These are phyloP conservation scores for Boletus barrowsii DNA, from an alignment of 768 basidiomycete species.

Conservation along the genomic window DNA sequence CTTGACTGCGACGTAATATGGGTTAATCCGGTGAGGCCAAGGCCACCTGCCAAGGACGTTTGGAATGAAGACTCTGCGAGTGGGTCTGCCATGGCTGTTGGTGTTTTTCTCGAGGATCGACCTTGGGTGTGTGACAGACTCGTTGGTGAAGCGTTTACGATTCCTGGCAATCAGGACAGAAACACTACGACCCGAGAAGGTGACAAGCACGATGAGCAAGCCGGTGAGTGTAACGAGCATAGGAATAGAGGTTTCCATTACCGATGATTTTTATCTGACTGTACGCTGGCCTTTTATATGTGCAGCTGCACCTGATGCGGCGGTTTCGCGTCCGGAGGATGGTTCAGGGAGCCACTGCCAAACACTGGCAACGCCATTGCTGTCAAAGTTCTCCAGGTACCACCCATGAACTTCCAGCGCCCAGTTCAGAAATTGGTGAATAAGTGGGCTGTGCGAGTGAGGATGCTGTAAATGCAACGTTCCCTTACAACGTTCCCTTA, in stretches of 20 bases:
- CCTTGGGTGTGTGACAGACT: no score
- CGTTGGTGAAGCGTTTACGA: neutral
- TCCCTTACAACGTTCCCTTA: no score
- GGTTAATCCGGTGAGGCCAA: slow-evolving; percentile 12
- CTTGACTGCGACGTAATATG: neutral
- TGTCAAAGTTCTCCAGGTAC: no score
- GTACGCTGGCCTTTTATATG: neutral
- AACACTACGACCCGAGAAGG: neutral
- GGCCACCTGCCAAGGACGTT: slow-evolving; percentile 12
- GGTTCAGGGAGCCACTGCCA: neutral
- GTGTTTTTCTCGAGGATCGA: neutral
- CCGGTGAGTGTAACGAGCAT: neutral
- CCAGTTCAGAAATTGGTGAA: no score
- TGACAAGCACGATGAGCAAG: neutral
- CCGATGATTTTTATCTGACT: neutral
- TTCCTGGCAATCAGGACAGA: neutral
- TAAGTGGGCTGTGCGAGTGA: no score
- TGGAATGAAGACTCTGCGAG: slow-evolving; percentile 8
- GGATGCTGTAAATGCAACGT: no score
- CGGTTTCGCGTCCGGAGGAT: neutral
- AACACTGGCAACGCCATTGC: no score
- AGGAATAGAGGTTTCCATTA: neutral
- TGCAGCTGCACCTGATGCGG: neutral
- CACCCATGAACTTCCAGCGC: no score
- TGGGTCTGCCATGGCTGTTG: neutral